Conservation (phyloP, 2,329 filamentous ascomycete species). For the Colletotrichum sp. region DNA sequence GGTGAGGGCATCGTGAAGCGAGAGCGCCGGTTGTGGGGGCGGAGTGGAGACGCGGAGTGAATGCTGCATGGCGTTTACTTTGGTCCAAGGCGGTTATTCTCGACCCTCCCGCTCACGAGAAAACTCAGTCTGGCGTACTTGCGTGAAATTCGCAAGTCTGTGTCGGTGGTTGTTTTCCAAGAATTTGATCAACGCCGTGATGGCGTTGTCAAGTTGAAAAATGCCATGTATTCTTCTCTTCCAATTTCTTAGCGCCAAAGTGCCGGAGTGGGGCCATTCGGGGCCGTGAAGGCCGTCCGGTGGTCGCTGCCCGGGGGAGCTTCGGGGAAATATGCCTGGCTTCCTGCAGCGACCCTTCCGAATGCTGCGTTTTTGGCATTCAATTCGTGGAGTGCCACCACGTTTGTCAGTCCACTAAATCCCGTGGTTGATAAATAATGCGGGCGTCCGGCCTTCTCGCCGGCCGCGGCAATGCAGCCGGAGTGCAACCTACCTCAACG, state of each 20-base stretch:
- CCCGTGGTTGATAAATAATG: background rate
- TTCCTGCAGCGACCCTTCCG: background rate
- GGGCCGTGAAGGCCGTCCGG: background rate
- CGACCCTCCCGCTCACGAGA: background rate
- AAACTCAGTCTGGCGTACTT: fast-evolving
- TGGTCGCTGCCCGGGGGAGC: background rate
- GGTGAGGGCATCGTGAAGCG: background rate
- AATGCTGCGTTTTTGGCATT: background rate
- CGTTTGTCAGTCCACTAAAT: background rate
- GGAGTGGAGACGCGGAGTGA: background rate
- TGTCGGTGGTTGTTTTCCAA: fast-evolving
- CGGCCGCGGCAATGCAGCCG: background rate
- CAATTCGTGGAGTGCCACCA: background rate
- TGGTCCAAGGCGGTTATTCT: background rate
- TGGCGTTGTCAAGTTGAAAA: background rate
- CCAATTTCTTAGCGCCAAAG: background rate
- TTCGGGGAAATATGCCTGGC: background rate
- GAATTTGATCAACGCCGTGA: fast-evolving
- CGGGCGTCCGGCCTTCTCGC: background rate
- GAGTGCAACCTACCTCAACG: background rate
- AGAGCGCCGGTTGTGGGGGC: background rate
- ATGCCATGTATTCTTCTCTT: background rate
- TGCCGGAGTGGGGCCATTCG: background rate
- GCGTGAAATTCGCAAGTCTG: fast-evolving
- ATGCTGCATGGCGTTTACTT: fast-evolving